These are phyloP conservation scores for Candida maris DNA, from an alignment of 805 yeast genomes.

Conservation along the genomic window DNA sequence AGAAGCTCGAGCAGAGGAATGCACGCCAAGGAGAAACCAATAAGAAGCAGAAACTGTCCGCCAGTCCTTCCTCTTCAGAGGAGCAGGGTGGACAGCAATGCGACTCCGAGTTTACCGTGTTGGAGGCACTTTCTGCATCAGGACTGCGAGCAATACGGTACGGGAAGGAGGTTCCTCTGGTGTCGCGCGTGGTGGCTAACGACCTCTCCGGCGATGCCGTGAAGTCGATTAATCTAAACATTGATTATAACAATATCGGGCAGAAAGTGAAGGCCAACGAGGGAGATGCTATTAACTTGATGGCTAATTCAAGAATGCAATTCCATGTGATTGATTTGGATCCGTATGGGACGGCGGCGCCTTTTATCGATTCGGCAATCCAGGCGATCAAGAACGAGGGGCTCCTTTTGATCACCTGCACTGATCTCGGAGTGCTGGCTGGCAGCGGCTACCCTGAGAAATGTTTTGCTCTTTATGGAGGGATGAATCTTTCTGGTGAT, in stretches of 20 bases:
- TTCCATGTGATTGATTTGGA: conserved; percentile 91
- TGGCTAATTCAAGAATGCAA: conserved; percentile 51
- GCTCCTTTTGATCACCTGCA: conserved; percentile 83
- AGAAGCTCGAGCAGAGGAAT: conserved; percentile 26
- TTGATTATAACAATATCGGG: conserved; percentile 58
- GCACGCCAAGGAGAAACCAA: conserved; percentile 15
- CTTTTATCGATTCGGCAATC: conserved; percentile 89
- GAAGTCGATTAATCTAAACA: conserved; percentile 67
- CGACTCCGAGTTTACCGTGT: conserved; percentile 44
- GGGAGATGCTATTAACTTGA: conserved; percentile 88
- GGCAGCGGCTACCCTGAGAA: conserved; percentile 97
- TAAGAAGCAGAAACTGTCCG: conserved; percentile 12
- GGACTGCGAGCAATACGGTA: conserved; percentile 93
- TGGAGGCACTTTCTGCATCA: conserved; percentile 93
- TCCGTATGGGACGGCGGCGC: conserved; percentile 97
- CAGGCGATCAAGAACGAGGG: conserved; percentile 85
- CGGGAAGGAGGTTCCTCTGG: conserved; percentile 83
- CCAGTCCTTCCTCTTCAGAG: conserved; percentile 2
- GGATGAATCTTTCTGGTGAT: conserved; percentile 80
- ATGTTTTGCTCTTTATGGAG: conserved; percentile 93
- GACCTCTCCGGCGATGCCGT: conserved; percentile 88
- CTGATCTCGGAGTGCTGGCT: conserved; percentile 93
- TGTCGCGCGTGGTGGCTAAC: conserved; percentile 76
- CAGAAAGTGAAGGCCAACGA: conserved; percentile 60
- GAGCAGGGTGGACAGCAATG: conserved; percentile 5